Base-by-base conservation (phyloP, 2,329 filamentous ascomycete genomes). In the Hypoxylon sp. region DNA sequence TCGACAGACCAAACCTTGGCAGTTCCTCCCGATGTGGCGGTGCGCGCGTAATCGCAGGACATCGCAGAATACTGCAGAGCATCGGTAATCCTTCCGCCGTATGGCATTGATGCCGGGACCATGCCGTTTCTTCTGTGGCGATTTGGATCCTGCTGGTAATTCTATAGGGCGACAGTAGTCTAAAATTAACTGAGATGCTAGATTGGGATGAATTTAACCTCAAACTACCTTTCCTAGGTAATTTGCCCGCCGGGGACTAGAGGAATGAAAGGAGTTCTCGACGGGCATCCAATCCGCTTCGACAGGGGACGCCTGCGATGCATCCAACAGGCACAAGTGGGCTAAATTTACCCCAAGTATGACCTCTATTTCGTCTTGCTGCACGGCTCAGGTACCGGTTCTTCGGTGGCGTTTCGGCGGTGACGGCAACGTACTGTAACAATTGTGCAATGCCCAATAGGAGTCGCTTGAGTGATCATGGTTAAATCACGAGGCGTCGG, bases 21-120 rank as follows among this genome's bases (percentile, higher is more conserved):
- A 61, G 31, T 42, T 63, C 57, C 57, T 69, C 57, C 54, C 56
- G 57, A 64, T 62, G 66, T 71, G 69, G 69, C 69, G 59, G 69
- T 68, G 69, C 66, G 60, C 53, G 60, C 51, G 57, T 66, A 60
- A 54, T 33, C 30, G 42, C 22, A 31, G 22, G 48, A 46, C 30
- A 20, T 33, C 33, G 6, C 25, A 27, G 5, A 27, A 27, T 27
- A 27, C 5, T 5, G 25, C 5, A 27, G 25, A 27, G 25, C 30
- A 20, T 33, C 33, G 3, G 20, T 25, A 58, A 40, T 33, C 14
- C 33, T 61, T 44, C 42, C 37, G 33, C 17, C n/a, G 13, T 37
- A 37, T 20, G 20, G 31, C 30, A 54, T 10, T 54, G 3, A 56
- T 51, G 33, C 46, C 27, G 48, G 14, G 62, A 66, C 48, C 59